phyloP scores from a whole-genome alignment of 1,284 basidiomycete genomes.

The Sporisorium scitamineum region DNA sequence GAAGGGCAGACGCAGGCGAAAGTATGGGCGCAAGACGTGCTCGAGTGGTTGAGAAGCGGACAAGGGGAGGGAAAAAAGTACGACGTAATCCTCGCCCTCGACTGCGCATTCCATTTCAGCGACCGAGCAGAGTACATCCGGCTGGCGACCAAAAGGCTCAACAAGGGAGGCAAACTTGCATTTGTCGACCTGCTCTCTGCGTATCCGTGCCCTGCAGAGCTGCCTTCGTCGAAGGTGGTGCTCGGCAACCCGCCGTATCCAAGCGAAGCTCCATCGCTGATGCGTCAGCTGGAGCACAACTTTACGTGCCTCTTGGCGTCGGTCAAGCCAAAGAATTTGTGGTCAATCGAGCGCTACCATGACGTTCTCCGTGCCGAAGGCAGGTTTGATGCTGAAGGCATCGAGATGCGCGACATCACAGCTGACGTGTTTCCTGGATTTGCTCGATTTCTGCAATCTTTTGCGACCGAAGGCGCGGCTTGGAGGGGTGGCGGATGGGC shows the following conservation, averaged over 20 bases:
- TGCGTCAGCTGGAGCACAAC: slow-evolving; percentile 25
- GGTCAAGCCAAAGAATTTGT: slow-evolving; percentile 43
- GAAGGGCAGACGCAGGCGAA: slow-evolving; percentile 13
- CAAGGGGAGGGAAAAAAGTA: slow-evolving; percentile 37
- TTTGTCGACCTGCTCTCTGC: slow-evolving; percentile 60
- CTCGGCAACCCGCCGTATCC: slow-evolving; percentile 33
- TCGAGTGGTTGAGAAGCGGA: slow-evolving; percentile 34
- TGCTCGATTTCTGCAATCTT: slow-evolving; percentile 47
- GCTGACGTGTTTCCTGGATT: slow-evolving; percentile 62
- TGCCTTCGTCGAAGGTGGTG: slow-evolving; percentile 1
- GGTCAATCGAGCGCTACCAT: slow-evolving; percentile 49
- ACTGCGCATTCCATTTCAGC: slow-evolving; percentile 67
- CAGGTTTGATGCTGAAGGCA: slow-evolving; percentile 22
- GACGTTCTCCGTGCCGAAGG: slow-evolving; percentile 31
- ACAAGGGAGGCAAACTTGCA: slow-evolving; percentile 54
- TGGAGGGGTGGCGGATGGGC: slow-evolving; percentile 52
- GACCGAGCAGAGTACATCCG: slow-evolving; percentile 53
- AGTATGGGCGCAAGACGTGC: slow-evolving; percentile 55
- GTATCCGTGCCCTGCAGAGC: slow-evolving; percentile 49
- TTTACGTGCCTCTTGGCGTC: slow-evolving; percentile 40
- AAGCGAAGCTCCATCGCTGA: slow-evolving; percentile 22
- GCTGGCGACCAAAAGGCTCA: slow-evolving; percentile 38
- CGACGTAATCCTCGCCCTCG: slow-evolving; percentile 64
- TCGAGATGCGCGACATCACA: slow-evolving; percentile 60
- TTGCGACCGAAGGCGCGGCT: slow-evolving; percentile 47